A percentile compares a stretch with the other conserved stretches of the same genome.
These are phyloP conservation scores for Fomes fomentarius DNA, from an alignment of 1,284 basidiomycete genomes.

Conservation along the genomic window DNA sequence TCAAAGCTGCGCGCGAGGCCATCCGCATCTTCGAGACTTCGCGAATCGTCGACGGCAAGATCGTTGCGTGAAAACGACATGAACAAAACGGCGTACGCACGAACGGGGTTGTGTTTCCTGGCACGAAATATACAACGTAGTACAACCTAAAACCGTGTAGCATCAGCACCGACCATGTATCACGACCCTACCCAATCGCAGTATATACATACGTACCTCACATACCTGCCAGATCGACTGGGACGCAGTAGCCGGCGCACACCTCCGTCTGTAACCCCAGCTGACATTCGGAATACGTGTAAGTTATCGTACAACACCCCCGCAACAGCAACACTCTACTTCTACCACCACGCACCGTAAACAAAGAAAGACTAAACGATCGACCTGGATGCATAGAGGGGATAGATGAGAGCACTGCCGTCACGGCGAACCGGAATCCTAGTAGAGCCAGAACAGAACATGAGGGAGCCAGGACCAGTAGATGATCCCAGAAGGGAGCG, in stretches of 20 bases:
- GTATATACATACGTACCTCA: too few species aligned
- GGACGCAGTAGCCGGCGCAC: too few species aligned
- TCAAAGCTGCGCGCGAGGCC: slow-evolving; percentile 79
- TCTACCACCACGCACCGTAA: neutral
- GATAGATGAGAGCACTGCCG: slow-evolving; percentile 7
- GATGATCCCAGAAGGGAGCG: neutral
- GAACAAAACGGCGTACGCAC: too few species aligned
- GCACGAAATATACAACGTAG: too few species aligned
- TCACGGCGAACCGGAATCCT: neutral
- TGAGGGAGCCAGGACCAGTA: neutral
- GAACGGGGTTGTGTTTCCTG: too few species aligned
- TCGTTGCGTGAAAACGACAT: slow-evolving; percentile 47
- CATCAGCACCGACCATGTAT: too few species aligned
- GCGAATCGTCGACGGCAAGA: slow-evolving; percentile 66
- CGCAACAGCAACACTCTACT: neutral
- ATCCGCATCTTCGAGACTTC: slow-evolving; percentile 63
- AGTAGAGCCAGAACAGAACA: neutral
- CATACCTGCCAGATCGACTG: too few species aligned
- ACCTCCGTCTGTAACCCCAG: slow-evolving; percentile 4
- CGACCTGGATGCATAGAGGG: slow-evolving; percentile 13
- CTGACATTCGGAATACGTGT: slow-evolving; percentile 5
- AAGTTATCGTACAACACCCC: slow-evolving; percentile 25
- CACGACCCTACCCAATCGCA: too few species aligned
- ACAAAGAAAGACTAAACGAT: neutral
- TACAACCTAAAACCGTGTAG: too few species aligned